Evolutionary conservation across 768 basidiomycete species (phyloP), one percentile per base, ranked within the genome.

Genomic region (Lactarius tabidus): DNA sequence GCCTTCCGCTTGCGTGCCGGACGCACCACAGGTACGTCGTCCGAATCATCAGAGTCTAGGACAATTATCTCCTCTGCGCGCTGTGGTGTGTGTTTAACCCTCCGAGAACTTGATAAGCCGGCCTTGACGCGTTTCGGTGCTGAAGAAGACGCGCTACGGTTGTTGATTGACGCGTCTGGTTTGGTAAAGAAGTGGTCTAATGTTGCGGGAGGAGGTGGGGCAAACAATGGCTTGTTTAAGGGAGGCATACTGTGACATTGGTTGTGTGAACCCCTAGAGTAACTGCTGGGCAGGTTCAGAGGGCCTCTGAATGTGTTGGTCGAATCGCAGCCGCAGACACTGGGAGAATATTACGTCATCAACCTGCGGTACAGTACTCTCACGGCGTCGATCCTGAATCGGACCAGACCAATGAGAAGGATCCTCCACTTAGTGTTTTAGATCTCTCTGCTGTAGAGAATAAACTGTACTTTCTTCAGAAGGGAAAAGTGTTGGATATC

Each of bases 11-110:
- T 68, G 39, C n/a, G n/a, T n/a, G n/a, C n/a, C n/a, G 60, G 18
- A 31, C 23, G 12, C 15, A 63, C 55, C 9, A 38, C 33, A n/a
- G 63, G 61, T 8, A 17, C 48, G 20, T 74, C 75, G 38, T 74
- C 36, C 33, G 3, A 3, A 10, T 36, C 74, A 52, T 75, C 73
- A 4, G 73, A 74, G 55, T 74, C 75, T 23, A 76, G 72, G 61
- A 75, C 68, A 33, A 77, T 75, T 39, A 76, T 67, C 1, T 76
- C 74, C 7, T 53, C 35, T 53, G 31, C 38, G 4, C 53, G 51
- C 23, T 20, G 29, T 26, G 52, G 60, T 15, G 59, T 29, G 28
- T 41, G 60, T 29, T 59, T 62, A 43, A 38, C 43, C 58, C 51
- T 52, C 58, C 51, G 68, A 36, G 62, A 38, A 29, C 31, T 51